These are phyloP conservation scores for Verbena officinalis DNA, from an alignment of 257 asterid species.

Conservation along the genomic window DNA sequence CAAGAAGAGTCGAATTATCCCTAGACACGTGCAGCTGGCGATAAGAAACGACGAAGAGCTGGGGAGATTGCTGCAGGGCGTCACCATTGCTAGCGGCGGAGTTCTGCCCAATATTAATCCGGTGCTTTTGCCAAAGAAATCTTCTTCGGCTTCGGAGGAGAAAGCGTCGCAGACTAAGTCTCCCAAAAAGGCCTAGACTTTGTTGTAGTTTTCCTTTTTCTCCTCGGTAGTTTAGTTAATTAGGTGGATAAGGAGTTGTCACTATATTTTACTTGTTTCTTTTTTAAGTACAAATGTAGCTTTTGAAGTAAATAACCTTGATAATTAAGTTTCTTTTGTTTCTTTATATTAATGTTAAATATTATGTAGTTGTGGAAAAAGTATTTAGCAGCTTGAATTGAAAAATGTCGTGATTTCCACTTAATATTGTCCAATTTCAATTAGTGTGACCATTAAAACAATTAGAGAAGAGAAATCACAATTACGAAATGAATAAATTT, in stretches of 20 bases:
- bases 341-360: too few relatives aligned
- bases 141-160: constrained; percentile 11
- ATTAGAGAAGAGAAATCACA: too few relatives aligned
- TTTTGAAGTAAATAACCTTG: background rate
- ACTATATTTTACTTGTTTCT: background rate
- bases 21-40: constrained; percentile 49
- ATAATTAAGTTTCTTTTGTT: too few relatives aligned
- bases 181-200: constrained; percentile 12
- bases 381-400: too few relatives aligned
- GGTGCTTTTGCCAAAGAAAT: constrained; percentile 47
- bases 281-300: constrained; percentile 5
- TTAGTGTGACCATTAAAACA: too few relatives aligned
- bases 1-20: constrained; percentile 47
- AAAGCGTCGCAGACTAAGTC: constrained; percentile 15
- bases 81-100: constrained; percentile 51
- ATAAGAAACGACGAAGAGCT: constrained; percentile 55
- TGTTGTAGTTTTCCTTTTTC: background rate
- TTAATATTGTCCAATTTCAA: too few relatives aligned
- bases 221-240: background rate
- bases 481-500: too few relatives aligned
- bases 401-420: too few relatives aligned
- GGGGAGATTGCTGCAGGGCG: constrained; percentile 47
- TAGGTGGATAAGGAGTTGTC: background rate
- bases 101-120: constrained; percentile 52
- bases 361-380: too few relatives aligned